A percentile compares a stretch with the other conserved stretches of the same genome.
Evolutionary conservation across 2,329 filamentous ascomycete genomes (phyloP).

Genomic region (Cordyceps tenuipes): DNA sequence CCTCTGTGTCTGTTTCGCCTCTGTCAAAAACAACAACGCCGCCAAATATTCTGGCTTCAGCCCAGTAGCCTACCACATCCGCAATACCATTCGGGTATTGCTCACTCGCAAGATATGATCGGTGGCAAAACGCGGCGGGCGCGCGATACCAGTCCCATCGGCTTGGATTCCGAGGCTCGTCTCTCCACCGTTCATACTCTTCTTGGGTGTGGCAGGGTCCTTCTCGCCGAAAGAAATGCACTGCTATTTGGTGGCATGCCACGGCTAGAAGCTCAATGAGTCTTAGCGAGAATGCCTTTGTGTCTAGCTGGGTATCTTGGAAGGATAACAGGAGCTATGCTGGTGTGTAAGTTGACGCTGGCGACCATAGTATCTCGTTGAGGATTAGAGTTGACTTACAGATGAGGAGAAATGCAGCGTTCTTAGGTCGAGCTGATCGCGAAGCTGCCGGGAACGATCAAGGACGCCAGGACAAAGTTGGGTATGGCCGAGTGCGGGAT

Average conservation of each 20-base stretch:
- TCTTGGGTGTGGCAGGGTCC: background rate
- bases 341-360: background rate
- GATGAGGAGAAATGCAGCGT: background rate
- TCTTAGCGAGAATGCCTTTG: background rate
- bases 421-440: background rate
- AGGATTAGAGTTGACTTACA: background rate
- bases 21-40: constrained; percentile 24
- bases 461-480: background rate
- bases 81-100: constrained; percentile 21
- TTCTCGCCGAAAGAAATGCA: background rate
- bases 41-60: constrained; percentile 21
- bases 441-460: background rate
- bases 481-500: background rate
- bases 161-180: background rate
- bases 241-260: background rate
- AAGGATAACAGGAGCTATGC: background rate
- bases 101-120: constrained; percentile 11
- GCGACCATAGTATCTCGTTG: background rate
- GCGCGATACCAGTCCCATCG: background rate
- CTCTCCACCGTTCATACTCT: background rate
- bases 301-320: background rate
- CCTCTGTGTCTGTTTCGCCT: constrained; percentile 15
- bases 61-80: constrained; percentile 22
- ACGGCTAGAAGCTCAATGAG: background rate
- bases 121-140: background rate